A percentile compares a stretch with the other conserved stretches of the same genome.
Conservation (phyloP, 805 yeast species). For the Lachancea lanzarotensis region DNA sequence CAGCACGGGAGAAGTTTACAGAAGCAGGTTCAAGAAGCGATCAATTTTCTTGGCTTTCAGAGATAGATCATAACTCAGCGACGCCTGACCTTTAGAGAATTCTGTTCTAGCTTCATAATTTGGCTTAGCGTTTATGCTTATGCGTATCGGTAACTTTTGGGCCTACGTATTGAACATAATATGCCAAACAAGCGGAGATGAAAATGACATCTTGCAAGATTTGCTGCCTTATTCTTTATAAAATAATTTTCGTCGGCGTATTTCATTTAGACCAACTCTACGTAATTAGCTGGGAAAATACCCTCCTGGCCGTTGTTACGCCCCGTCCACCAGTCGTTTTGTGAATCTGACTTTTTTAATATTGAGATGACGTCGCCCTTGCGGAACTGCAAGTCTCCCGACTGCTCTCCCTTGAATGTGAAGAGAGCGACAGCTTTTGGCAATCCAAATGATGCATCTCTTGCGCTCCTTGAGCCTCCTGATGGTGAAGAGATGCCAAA, state of each 20-base stretch:
- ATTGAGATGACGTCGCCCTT: conserved; percentile 93
- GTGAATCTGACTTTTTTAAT: conserved; percentile 75
- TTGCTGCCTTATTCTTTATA: neutral
- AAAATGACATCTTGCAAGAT: neutral
- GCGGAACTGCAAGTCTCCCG: conserved; percentile 87
- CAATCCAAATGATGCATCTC: conserved; percentile 32
- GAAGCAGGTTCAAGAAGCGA: conserved; percentile 25
- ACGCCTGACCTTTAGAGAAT: neutral
- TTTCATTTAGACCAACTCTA: conserved; percentile 48
- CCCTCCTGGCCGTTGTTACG: conserved; percentile 78
- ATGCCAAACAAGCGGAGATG: neutral
- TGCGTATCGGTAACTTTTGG: neutral
- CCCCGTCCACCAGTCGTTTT: conserved; percentile 99
- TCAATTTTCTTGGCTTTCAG: conserved; percentile 22
- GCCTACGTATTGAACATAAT: neutral
- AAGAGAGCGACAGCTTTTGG: conserved; percentile 87
- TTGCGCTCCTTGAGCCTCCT: conserved; percentile 10
- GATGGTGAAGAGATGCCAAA: conserved; percentile 24
- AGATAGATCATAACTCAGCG: neutral
- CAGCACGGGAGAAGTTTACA: conserved; percentile 22
- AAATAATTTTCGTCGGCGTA: neutral
- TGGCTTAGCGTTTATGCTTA: neutral
- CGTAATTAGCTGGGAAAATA: conserved; percentile 96
- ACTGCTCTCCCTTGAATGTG: conserved; percentile 84
- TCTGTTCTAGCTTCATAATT: neutral